Base-by-base conservation (phyloP, 1,139 yeast species). In the Candida tropicalis region DNA sequence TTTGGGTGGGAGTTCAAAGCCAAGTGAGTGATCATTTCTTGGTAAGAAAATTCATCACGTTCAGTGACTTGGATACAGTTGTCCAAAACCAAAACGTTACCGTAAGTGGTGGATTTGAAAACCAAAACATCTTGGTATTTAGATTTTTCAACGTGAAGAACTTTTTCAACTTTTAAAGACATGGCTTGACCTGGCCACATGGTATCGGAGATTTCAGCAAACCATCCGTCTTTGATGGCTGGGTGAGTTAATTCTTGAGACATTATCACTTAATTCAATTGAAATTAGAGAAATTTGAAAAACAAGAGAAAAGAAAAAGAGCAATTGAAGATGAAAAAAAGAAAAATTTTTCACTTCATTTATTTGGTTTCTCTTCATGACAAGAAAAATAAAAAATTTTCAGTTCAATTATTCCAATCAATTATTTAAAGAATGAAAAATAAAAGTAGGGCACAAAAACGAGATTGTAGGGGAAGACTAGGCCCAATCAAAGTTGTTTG, bases 101-200 rank as follows among this genome's bases (percentile, higher is more conserved):
- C 97, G 65, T 87, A 89, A 63, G 84, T 82, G 37, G 91, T 81
- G 41, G 95, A 84, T 68, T 88, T 84, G 75, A 90, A 90, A 41
- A 90, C 93, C 49, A 90, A 73, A 23, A 90, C 88, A 59, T 88
- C 96, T 70, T 90, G 97, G 68, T 85, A 90, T 66, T 84, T 79
- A 46, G 96, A 87, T 66, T 82, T 79, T 60, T 84, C 93, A 49
- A 79, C 84, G 68, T 87, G 88, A 55, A 90, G 76, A 41, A 89
- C 79, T 66, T 88, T 79, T 53, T 89, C 89, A 45, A 89, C 96
- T 58, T 81, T 79, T 52, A 90, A 74, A 48, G 88, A 79, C 87
- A 90, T 84, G 55, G 96, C 96, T 73, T 89, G 96, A 50, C 97
- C 97, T 12, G 97, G 97, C 85, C 96, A 93, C 85, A 83, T 81